Evolutionary conservation across 805 yeast genomes (phyloP).

Genomic region (Pichia eremophila): DNA sequence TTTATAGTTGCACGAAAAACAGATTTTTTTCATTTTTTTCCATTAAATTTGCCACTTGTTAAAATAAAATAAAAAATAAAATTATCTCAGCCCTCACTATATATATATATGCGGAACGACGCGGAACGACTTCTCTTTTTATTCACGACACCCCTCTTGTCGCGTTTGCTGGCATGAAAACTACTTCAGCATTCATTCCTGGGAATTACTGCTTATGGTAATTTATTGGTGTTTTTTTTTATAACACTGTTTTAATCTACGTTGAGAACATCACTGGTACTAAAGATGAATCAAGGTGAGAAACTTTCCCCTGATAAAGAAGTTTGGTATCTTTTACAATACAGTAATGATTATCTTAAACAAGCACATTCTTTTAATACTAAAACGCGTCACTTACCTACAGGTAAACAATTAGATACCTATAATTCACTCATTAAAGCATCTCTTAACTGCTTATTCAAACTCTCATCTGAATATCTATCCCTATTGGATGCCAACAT

Average conservation of each 20-base stretch:
- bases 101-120: background rate
- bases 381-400: background rate
- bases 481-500: constrained; percentile 22
- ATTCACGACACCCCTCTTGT: no score
- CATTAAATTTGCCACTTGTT: background rate
- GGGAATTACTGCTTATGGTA: no score
- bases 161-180: no score
- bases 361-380: background rate
- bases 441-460: constrained; percentile 30
- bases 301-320: background rate
- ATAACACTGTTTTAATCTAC: no score
- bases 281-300: background rate
- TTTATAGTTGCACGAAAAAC: constrained; percentile 9
- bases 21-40: background rate
- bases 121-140: background rate
- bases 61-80: no score
- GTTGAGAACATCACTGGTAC: no score
- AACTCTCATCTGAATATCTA: constrained; percentile 25
- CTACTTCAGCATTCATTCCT: no score
- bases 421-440: constrained; percentile 27
- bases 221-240: no score
- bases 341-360: background rate
- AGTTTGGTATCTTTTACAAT: background rate
- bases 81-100: background rate
- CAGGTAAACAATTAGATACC: background rate